phyloP scores from a whole-genome alignment of 495 filamentous ascomycete genomes.

The Aspergillus kassunensis region DNA sequence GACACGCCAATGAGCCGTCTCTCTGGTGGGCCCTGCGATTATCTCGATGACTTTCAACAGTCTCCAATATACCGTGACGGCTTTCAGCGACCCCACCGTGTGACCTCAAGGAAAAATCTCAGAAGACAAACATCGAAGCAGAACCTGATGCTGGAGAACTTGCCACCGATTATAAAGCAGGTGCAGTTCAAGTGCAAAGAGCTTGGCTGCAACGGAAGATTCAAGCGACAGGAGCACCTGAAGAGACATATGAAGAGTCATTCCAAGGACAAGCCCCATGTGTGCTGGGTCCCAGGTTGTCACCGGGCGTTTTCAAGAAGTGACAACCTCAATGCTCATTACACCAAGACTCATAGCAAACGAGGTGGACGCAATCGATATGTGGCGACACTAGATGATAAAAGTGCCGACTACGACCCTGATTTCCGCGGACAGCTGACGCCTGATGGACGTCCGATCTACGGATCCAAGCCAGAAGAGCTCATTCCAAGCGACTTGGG shows the following conservation, averaged over 20 bases:
- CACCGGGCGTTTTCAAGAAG: slow-evolving; percentile 44
- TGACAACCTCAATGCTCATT: slow-evolving; percentile 48
- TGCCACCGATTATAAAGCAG: slow-evolving; percentile 40
- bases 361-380: slow-evolving; percentile 46
- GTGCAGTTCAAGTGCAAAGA: slow-evolving; percentile 49
- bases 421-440: slow-evolving; percentile 47
- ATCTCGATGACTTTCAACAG: slow-evolving; percentile 36
- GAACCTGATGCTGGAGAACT: slow-evolving; percentile 38
- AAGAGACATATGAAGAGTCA: slow-evolving; percentile 61
- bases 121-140: slow-evolving; percentile 39
- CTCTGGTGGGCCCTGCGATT: slow-evolving; percentile 32
- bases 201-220: slow-evolving; percentile 45
- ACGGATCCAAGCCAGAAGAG: slow-evolving; percentile 39
- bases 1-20: slow-evolving; percentile 40
- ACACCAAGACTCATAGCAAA: slow-evolving; percentile 49
- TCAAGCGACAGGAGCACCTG: slow-evolving; percentile 61
- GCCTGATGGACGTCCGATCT: slow-evolving; percentile 40
- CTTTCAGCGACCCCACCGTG: slow-evolving; percentile 31
- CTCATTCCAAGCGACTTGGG: slow-evolving; percentile 32
- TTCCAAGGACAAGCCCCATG: slow-evolving; percentile 51
- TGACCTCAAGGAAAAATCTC: slow-evolving; percentile 32
- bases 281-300: slow-evolving; percentile 46
- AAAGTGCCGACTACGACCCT: slow-evolving; percentile 41
- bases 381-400: slow-evolving; percentile 44
- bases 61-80: slow-evolving; percentile 39